These are phyloP conservation scores for Cadophora luteo-olivacea DNA, from an alignment of 2,329 filamentous ascomycete genomes.

Conservation along the genomic window DNA sequence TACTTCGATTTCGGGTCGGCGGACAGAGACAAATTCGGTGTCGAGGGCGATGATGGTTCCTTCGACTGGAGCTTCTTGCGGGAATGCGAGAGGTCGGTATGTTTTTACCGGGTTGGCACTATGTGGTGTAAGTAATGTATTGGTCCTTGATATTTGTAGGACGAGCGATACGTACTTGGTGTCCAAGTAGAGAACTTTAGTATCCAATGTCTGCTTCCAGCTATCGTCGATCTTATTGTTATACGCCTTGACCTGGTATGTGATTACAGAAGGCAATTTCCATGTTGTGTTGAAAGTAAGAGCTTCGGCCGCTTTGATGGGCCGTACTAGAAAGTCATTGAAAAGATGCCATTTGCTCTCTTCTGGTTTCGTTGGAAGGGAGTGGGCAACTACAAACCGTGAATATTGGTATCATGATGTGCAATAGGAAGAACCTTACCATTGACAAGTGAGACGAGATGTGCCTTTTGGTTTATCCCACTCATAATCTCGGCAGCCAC, in stretches of 20 bases:
- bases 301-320: constrained; percentile 81
- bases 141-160: not conserved
- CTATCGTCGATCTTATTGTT: constrained; percentile 83
- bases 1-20: constrained; percentile 94
- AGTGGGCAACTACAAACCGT: constrained; percentile 63
- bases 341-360: constrained; percentile 91
- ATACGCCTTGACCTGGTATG: constrained; percentile 82
- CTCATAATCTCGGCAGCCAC: constrained; percentile 90
- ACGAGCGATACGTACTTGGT: constrained; percentile 51
- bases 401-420: constrained; percentile 14
- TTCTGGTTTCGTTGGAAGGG: constrained; percentile 62
- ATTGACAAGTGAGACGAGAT: constrained; percentile 91
- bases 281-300: constrained; percentile 87
- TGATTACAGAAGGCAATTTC: constrained; percentile 89
- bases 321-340: constrained; percentile 93
- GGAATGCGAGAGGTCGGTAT: constrained; percentile 63
- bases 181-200: constrained; percentile 81
- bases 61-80: constrained; percentile 70
- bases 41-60: constrained; percentile 87
- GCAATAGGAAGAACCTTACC: constrained; percentile 53
- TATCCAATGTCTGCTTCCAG: constrained; percentile 88
- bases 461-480: constrained; percentile 83
- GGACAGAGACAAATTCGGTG: constrained; percentile 93
- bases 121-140: not conserved
- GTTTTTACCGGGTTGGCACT: constrained; percentile 57